phyloP scores from a whole-genome alignment of 495 filamentous ascomycete species.

The Neurospora tetraspora region DNA sequence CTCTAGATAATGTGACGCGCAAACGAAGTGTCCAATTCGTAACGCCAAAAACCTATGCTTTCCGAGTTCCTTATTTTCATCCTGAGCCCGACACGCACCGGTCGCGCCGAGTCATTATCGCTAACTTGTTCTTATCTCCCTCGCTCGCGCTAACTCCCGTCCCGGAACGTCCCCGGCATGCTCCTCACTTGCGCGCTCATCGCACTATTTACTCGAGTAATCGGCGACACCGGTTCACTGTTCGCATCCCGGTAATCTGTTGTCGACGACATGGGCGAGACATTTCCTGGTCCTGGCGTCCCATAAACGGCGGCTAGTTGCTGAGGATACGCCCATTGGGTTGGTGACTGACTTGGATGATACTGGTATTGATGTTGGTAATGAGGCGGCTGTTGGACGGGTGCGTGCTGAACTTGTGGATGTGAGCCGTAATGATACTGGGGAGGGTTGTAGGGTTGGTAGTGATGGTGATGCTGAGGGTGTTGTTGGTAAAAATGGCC shows the following conservation, averaged over 20 bases:
- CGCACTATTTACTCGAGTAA: not conserved
- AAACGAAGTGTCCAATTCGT: not conserved
- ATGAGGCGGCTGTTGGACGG: not conserved
- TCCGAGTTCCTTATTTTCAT: not conserved
- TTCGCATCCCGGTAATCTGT: not conserved
- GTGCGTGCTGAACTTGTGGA: not conserved
- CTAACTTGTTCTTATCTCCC: not conserved
- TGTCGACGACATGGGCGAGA: not conserved
- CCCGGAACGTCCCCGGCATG: not conserved
- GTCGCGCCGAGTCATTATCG: not conserved
- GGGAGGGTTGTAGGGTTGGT: not conserved
- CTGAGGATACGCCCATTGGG: not conserved
- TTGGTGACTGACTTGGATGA: not conserved
- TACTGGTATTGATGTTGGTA: not conserved
- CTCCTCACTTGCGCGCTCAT: not conserved
- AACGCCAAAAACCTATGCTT: not conserved
- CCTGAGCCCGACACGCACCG: not conserved
- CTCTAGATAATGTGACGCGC: not conserved
- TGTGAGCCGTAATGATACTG: not conserved
- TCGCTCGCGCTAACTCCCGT: not conserved
- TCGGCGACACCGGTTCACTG: not conserved
- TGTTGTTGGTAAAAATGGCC: not conserved
- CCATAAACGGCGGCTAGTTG: not conserved
- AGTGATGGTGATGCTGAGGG: not conserved
- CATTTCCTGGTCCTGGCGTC: not conserved